A percentile compares a stretch with the other conserved stretches of the same genome.
phyloP scores from a whole-genome alignment of 352 stramenopile genomes.

The Pythium coloratum region DNA sequence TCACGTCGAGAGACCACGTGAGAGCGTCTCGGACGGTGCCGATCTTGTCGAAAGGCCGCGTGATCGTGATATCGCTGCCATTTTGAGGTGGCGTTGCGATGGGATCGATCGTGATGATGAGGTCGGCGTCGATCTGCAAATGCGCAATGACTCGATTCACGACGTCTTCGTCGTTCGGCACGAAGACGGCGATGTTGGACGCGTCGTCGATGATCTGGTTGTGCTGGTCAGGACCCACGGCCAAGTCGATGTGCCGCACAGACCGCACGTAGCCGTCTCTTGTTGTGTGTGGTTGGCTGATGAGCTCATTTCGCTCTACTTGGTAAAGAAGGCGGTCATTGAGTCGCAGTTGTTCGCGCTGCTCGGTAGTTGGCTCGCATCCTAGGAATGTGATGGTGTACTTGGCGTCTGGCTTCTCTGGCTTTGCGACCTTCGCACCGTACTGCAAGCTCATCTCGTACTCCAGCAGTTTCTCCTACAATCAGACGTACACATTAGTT shows the following conservation, averaged over 20 bases:
- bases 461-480: conserved; percentile 79
- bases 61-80: conserved; percentile 3
- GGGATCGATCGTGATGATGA: conserved; percentile 44
- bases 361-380: conserved; percentile 13
- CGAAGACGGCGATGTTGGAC: conserved; percentile 80
- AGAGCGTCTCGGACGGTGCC: conserved; percentile 66
- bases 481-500: not conserved
- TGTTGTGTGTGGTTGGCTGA: conserved; percentile 58
- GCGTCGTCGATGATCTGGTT: conserved; percentile 51
- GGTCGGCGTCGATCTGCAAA: conserved; percentile 52
- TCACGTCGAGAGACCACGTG: conserved; percentile 76
- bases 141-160: conserved; percentile 55
- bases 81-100: conserved; percentile 3
- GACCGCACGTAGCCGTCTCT: conserved; percentile 56
- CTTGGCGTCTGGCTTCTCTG: conserved; percentile 37
- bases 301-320: conserved; percentile 55
- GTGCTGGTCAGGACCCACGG: conserved; percentile 47
- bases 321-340: conserved; percentile 49
- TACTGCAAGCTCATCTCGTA: conserved; percentile 70
- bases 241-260: conserved; percentile 71
- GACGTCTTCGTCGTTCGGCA: conserved; percentile 50
- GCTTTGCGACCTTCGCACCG: conserved; percentile 20
- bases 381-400: conserved; percentile 56
- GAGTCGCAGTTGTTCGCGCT: conserved; percentile 35
- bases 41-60: conserved; percentile 54